Percentiles rank a stretch among this genome's conserved stretches.
phyloP scores from a whole-genome alignment of 371 early-diverging fungal species.

The Phascolomyces articulosus region DNA sequence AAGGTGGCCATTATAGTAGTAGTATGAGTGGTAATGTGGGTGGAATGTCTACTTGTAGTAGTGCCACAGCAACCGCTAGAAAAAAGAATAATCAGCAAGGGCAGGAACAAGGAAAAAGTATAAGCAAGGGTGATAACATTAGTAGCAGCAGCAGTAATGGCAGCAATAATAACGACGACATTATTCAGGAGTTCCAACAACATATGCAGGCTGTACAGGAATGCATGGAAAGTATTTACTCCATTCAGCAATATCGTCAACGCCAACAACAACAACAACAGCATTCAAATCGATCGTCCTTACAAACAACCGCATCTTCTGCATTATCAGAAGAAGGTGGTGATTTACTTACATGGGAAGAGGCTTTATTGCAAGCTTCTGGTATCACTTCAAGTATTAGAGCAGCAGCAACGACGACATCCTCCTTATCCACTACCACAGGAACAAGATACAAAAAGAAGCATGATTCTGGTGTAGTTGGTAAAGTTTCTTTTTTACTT shows the following conservation, averaged over 20 bases:
- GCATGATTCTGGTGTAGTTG: constrained; percentile 1
- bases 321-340: not conserved
- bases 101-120: not conserved
- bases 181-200: not conserved
- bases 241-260: not conserved
- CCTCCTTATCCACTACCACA: not conserved
- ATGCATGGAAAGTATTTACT: not conserved
- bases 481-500: not conserved
- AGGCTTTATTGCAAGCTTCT: not conserved
- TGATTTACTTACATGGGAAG: not conserved
- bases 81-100: not conserved
- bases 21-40: not conserved
- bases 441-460: not conserved
- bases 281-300: constrained; percentile 1
- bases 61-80: not conserved
- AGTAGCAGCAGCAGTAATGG: not conserved
- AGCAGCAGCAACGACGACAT: not conserved
- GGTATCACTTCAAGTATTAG: not conserved
- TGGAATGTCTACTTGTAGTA: not conserved
- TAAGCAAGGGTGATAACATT: too few relatives aligned
- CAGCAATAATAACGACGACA: not conserved
- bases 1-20: not conserved
- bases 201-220: constrained; percentile 1
- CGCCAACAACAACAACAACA: not conserved
- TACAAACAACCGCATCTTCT: not conserved